Percentiles rank a stretch among this genome's conserved stretches.
Conservation (phyloP, 768 basidiomycete genomes). For the Mycena venus region DNA sequence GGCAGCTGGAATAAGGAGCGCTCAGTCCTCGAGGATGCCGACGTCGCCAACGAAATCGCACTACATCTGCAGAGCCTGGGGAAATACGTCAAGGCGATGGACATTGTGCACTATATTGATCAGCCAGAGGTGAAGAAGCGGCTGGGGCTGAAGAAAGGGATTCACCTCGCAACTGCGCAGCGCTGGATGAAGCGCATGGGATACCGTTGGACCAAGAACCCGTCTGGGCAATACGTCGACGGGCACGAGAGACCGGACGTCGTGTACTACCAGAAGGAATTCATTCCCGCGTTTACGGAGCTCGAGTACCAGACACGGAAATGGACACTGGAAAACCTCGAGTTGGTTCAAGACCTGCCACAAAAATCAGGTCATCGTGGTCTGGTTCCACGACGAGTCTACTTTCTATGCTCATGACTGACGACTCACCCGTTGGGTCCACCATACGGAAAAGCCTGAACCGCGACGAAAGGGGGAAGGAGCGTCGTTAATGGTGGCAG, state of each 20-base stretch:
- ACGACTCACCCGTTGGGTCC: constrained; percentile 43
- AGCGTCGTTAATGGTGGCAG: constrained; percentile 52
- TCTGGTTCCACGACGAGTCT: constrained; percentile 56
- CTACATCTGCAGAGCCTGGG: too few relatives aligned
- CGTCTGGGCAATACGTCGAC: constrained; percentile 42
- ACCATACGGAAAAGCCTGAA: constrained; percentile 35
- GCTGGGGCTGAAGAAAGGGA: too few relatives aligned
- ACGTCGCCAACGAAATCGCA: too few relatives aligned
- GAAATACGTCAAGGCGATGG: too few relatives aligned
- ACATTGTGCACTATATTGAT: too few relatives aligned
- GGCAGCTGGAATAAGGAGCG: too few relatives aligned
- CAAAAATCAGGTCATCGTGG: constrained; percentile 44
- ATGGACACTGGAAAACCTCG: constrained; percentile 10
- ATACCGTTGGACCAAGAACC: constrained; percentile 33
- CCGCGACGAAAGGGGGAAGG: constrained; percentile 56
- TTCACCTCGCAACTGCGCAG: constrained; percentile 40
- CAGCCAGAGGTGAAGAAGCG: too few relatives aligned
- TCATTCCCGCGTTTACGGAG: constrained; percentile 36
- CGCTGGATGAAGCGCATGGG: constrained; percentile 40
- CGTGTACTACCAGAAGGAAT: constrained; percentile 44
- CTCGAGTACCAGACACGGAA: constrained; percentile 1
- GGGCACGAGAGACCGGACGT: constrained; percentile 53
- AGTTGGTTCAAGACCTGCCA: constrained; percentile 41
- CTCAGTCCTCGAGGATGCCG: too few relatives aligned
- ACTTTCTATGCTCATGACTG: constrained; percentile 56